Evolutionary conservation across 345 rosid species (phyloP).

Genomic region (Tarenaya hassleriana): DNA sequence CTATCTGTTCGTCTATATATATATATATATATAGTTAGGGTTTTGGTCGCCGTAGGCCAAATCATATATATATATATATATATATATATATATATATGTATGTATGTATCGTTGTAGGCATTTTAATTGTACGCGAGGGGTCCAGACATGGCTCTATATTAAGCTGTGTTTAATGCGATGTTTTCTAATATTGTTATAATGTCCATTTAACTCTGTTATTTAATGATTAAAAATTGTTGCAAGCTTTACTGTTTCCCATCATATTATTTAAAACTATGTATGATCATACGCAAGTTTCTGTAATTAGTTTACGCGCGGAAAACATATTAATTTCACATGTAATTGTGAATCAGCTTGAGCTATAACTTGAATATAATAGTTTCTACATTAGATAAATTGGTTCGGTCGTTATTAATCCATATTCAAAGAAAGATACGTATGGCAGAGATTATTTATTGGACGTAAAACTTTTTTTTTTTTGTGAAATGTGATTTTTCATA

Average conservation of each 20-base stretch:
- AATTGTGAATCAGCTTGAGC: no score
- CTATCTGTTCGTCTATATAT: background rate
- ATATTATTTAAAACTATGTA: background rate
- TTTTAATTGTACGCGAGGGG: slow-evolving; percentile 26
- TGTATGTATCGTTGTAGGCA: background rate
- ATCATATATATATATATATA: slow-evolving; percentile 23
- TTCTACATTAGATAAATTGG: no score
- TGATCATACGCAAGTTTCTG: slow-evolving; percentile 1
- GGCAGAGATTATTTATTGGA: no score
- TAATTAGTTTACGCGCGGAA: no score
- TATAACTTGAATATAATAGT: no score
- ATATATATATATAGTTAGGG: slow-evolving; percentile 26
- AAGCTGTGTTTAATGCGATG: slow-evolving; percentile 29
- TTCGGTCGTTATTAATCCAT: no score
- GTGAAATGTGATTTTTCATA: no score
- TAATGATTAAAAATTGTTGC: background rate
- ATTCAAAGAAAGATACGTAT: no score
- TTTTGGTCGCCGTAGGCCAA: slow-evolving; percentile 23
- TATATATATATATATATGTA: slow-evolving; percentile 19
- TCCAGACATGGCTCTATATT: slow-evolving; percentile 31
- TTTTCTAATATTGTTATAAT: slow-evolving; percentile 20
- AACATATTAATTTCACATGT: no score
- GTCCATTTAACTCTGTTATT: slow-evolving; percentile 7
- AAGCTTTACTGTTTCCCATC: slow-evolving; percentile 3
- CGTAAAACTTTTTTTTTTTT: no score